Percentiles rank a stretch among this genome's conserved stretches.
Evolutionary conservation across 2,329 filamentous ascomycete genomes (phyloP).

Genomic region (Phyllosticta paracitricarpa): DNA sequence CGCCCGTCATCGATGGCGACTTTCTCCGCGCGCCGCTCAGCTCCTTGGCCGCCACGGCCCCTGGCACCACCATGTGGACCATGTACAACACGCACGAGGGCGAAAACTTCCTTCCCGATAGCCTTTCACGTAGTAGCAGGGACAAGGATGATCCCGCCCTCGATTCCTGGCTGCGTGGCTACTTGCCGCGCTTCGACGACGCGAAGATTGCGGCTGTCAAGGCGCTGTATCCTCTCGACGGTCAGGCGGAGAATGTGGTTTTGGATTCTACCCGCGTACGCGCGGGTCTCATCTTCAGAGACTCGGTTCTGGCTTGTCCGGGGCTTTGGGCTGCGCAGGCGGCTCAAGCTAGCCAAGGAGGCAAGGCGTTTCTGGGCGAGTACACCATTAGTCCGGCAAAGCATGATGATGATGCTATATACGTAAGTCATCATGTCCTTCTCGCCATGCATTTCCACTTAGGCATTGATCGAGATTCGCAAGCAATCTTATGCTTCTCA

Average conservation of each 20-base stretch:
- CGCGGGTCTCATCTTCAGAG: constrained; percentile 49
- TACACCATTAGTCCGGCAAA: constrained; percentile 51
- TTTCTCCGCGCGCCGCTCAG: constrained; percentile 44
- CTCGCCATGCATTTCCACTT: too few species aligned
- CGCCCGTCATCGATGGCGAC: constrained; percentile 47
- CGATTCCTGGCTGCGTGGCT: constrained; percentile 41
- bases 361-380: constrained; percentile 45
- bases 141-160: constrained; percentile 15
- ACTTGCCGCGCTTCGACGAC: constrained; percentile 39
- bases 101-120: constrained; percentile 49
- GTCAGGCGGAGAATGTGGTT: constrained; percentile 20
- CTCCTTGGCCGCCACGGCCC: constrained; percentile 34
- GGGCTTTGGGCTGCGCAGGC: constrained; percentile 45
- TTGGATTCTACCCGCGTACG: constrained; percentile 38
- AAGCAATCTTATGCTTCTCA: neutral
- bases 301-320: constrained; percentile 50
- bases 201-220: constrained; percentile 32
- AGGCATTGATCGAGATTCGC: neutral
- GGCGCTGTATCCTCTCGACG: constrained; percentile 38
- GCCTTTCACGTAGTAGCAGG: constrained; percentile 41
- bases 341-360: constrained; percentile 27
- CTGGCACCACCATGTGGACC: constrained; percentile 35
- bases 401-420: constrained; percentile 49
- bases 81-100: constrained; percentile 56
- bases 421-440: constrained; percentile 29